Percentiles rank a stretch among this genome's conserved stretches.
These are phyloP conservation scores for Pichia scutulata DNA, from an alignment of 805 yeast species.

Conservation along the genomic window DNA sequence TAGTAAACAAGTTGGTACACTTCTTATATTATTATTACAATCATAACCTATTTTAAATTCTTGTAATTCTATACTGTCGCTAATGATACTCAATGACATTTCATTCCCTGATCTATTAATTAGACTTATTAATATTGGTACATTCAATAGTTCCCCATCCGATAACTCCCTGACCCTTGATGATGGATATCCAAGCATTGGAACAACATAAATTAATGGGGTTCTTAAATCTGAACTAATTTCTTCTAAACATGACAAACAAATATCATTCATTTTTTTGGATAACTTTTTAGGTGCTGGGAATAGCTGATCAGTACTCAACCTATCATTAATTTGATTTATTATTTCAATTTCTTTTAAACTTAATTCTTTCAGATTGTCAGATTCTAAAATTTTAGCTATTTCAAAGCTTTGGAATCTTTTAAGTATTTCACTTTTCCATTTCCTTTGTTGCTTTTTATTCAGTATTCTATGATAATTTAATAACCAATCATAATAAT, in stretches of 20 bases:
- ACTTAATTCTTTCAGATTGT: conserved; percentile 2
- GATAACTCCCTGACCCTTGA: not conserved
- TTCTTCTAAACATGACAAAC: conserved; percentile 1
- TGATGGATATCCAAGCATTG: conserved; percentile 2
- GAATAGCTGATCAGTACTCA: conserved; percentile 8
- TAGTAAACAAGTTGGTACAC: conserved; percentile 27
- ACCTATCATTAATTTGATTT: not conserved
- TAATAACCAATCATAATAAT: conserved; percentile 15
- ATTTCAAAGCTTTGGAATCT: conserved; percentile 18
- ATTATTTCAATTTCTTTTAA: not conserved
- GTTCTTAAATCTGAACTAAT: not conserved
- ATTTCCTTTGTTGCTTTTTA: conserved; percentile 2
- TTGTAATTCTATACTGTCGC: not conserved
- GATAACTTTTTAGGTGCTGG: conserved; percentile 16
- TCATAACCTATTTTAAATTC: not conserved
- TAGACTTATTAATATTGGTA: conserved; percentile 10
- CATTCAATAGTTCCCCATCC: not conserved
- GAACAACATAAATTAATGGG: conserved; percentile 1
- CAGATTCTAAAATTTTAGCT: conserved; percentile 14
- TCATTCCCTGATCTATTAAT: conserved; percentile 9
- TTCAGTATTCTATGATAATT: conserved; percentile 12
- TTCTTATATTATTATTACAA: conserved; percentile 11
- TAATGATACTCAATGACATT: not conserved
- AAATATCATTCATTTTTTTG: conserved; percentile 14
- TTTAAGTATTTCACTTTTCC: conserved; percentile 11